Evolutionary conservation across 1,284 basidiomycete genomes (phyloP).

Genomic region (Tylopilus sp.): DNA sequence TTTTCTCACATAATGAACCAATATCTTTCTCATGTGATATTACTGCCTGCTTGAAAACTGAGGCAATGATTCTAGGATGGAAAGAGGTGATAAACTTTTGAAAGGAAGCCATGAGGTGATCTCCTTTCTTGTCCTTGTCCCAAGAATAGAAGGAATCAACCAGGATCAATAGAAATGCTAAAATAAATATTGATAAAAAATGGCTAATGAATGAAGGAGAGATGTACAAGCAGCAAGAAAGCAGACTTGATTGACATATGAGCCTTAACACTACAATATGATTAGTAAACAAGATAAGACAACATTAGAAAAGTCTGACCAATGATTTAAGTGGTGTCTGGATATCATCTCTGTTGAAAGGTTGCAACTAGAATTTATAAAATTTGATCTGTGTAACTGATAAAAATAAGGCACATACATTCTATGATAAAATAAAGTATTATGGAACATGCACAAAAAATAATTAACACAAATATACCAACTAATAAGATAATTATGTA

Average conservation of each 20-base stretch:
- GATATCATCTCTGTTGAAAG: not conserved
- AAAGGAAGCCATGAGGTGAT: too few species aligned
- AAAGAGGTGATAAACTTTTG: too few species aligned
- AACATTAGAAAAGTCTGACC: not conserved
- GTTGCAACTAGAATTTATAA: not conserved
- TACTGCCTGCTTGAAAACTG: too few species aligned
- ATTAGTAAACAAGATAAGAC: not conserved
- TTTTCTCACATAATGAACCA: too few species aligned
- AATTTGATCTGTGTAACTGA: too few species aligned
- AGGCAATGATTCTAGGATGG: too few species aligned
- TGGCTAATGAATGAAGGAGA: not conserved
- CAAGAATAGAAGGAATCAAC: not conserved
- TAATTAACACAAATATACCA: not conserved
- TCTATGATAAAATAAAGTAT: not conserved
- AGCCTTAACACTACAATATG: not conserved
- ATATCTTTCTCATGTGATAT: too few species aligned
- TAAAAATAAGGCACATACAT: not conserved
- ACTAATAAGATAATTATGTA: too few species aligned
- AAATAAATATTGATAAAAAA: not conserved
- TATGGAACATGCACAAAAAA: not conserved
- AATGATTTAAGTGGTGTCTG: not conserved
- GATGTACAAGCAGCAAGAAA: not conserved
- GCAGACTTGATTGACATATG: not conserved
- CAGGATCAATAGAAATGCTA: not conserved
- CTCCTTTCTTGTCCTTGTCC: not conserved